Evolutionary conservation across 2,329 filamentous ascomycete genomes (phyloP).

Genomic region (Stemphylium vesicarium): DNA sequence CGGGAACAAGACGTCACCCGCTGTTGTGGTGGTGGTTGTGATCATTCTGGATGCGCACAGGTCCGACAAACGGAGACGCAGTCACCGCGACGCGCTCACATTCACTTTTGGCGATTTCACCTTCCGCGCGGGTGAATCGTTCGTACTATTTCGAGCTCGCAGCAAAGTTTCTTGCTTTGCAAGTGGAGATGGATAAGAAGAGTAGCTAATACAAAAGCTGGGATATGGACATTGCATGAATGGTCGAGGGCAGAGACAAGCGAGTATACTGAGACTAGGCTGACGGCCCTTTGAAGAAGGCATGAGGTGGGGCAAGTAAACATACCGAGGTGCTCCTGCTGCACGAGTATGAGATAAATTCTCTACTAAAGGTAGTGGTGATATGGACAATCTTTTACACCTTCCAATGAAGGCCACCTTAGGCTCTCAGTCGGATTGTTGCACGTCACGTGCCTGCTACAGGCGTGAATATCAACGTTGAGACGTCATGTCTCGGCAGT

Average conservation of each 20-base stretch:
- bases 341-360: background rate
- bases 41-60: slow-evolving; percentile 18
- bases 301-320: slow-evolving; percentile 1
- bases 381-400: background rate
- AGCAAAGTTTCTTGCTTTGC: background rate
- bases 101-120: slow-evolving; percentile 17
- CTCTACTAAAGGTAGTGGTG: background rate
- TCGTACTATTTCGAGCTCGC: background rate
- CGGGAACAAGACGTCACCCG: slow-evolving; percentile 15
- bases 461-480: background rate
- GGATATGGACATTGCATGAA: background rate
- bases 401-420: background rate
- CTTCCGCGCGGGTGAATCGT: background rate
- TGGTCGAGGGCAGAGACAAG: background rate
- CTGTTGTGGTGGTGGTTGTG: slow-evolving; percentile 6
- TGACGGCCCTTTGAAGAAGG: slow-evolving; percentile 1
- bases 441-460: background rate
- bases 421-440: background rate
- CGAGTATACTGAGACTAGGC: background rate
- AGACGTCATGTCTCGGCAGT: slow-evolving; percentile 20
- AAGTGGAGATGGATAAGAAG: slow-evolving; percentile 11
- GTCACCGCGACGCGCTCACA: slow-evolving; percentile 13
- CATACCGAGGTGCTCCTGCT: slow-evolving; percentile 5
- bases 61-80: slow-evolving; percentile 10
- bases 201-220: slow-evolving; percentile 4